Conservation (phyloP, 192 early-diverging fungal species). For the Thamnidium elegans region DNA sequence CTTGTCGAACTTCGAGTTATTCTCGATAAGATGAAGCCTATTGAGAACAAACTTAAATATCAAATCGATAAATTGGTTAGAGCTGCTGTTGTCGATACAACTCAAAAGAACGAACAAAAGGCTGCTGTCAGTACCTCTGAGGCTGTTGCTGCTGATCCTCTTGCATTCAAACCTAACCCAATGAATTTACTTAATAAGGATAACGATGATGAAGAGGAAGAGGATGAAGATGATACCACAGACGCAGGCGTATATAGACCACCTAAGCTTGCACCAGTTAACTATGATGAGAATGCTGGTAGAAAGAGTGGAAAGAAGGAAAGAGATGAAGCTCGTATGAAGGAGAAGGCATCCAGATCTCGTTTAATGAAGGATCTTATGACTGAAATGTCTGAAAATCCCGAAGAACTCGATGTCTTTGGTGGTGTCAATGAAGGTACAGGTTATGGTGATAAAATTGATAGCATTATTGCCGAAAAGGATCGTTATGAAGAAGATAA, state of each 20-base stretch:
- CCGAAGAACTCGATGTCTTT: conserved; percentile 71
- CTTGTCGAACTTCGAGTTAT: conserved; percentile 80
- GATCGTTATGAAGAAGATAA: conserved; percentile 85
- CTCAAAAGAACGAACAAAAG: conserved; percentile 31
- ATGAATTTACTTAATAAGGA: conserved; percentile 50
- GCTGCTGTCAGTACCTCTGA: not conserved
- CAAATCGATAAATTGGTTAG: conserved; percentile 94
- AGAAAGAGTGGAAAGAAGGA: conserved; percentile 52
- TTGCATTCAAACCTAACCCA: conserved; percentile 91
- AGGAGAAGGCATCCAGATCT: conserved; percentile 72
- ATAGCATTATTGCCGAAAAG: conserved; percentile 60
- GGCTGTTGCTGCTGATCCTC: conserved; percentile 55
- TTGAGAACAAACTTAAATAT: conserved; percentile 93
- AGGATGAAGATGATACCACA: conserved; percentile 38
- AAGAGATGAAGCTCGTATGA: conserved; percentile 58
- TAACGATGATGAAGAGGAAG: conserved; percentile 37
- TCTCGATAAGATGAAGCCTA: conserved; percentile 91
- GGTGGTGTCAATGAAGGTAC: conserved; percentile 71
- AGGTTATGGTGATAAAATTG: conserved; percentile 53
- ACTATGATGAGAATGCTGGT: conserved; percentile 71
- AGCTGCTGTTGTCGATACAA: conserved; percentile 51
- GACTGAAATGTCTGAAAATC: conserved; percentile 80
- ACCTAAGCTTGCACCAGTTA: conserved; percentile 81
- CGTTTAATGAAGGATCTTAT: conserved; percentile 82
- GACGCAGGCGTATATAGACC: conserved; percentile 76